These are phyloP conservation scores for Ustilago esculenta DNA, from an alignment of 1,284 basidiomycete species.

Conservation along the genomic window DNA sequence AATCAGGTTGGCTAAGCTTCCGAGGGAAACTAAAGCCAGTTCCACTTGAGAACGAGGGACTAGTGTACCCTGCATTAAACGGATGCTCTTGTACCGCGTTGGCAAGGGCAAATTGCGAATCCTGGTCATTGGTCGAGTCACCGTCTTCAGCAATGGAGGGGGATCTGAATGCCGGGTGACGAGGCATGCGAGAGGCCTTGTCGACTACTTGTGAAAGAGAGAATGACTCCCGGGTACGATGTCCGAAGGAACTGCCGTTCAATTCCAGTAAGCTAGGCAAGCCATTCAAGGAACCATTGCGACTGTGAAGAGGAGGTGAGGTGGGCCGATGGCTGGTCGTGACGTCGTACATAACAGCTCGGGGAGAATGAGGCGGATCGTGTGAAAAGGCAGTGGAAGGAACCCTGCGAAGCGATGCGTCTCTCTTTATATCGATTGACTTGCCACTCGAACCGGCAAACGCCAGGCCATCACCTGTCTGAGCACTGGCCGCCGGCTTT, in stretches of 20 bases:
- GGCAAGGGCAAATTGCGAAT: constrained; percentile 8
- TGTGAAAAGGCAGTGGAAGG: constrained; percentile 18
- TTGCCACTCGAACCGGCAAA: neutral
- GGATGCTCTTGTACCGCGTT: constrained; percentile 23
- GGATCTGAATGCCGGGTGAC: constrained; percentile 7
- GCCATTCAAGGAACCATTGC: constrained; percentile 33
- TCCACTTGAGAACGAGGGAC: constrained; percentile 1
- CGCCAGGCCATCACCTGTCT: neutral
- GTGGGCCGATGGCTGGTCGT: constrained; percentile 60
- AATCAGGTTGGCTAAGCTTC: neutral
- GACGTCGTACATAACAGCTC: constrained; percentile 62
- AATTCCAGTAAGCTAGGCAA: constrained; percentile 55
- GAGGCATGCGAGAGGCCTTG: constrained; percentile 18
- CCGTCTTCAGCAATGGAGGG: constrained; percentile 15
- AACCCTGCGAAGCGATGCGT: constrained; percentile 6
- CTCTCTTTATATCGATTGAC: neutral
- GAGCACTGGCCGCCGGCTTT: neutral
- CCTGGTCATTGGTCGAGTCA: constrained; percentile 4
- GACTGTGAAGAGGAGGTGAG: constrained; percentile 48
- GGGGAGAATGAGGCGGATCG: constrained; percentile 24
- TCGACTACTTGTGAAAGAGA: constrained; percentile 49
- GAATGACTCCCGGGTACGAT: constrained; percentile 33
- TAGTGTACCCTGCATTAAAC: constrained; percentile 31
- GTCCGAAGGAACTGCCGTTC: constrained; percentile 11
- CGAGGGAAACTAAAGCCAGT: constrained; percentile 18